These are phyloP conservation scores for Salvia miltiorrhiza DNA, from an alignment of 257 asterid species.

Conservation along the genomic window DNA sequence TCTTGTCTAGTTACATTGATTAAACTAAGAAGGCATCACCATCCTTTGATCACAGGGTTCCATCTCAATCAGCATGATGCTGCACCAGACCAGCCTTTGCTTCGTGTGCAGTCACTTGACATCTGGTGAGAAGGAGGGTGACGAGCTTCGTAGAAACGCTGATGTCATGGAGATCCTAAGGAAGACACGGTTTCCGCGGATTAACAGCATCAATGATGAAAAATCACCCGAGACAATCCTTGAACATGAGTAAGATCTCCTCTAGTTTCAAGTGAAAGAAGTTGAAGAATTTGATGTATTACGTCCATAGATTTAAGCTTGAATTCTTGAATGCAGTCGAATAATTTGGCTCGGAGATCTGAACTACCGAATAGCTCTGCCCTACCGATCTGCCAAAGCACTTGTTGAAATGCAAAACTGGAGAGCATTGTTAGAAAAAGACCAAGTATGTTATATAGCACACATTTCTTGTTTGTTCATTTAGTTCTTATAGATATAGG, in stretches of 20 bases:
- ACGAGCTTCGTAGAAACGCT: conserved; percentile 78
- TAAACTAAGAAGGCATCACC: background rate
- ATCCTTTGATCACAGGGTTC: conserved; percentile 65
- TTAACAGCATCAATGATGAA: conserved; percentile 47
- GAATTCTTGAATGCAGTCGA: conserved; percentile 47
- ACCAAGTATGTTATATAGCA: conserved; percentile 55
- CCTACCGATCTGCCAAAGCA: conserved; percentile 87
- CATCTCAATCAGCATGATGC: conserved; percentile 76
- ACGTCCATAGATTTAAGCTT: background rate
- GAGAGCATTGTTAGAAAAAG: conserved; percentile 85
- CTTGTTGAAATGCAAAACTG: conserved; percentile 95
- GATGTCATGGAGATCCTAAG: conserved; percentile 86
- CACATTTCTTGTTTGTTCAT: background rate
- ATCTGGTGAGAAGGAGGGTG: conserved; percentile 90
- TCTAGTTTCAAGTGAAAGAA: too few relatives aligned
- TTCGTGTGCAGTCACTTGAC: conserved; percentile 89
- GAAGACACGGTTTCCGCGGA: conserved; percentile 85
- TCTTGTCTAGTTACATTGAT: background rate
- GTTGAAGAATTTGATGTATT: background rate
- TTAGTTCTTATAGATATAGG: background rate
- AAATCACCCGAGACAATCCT: conserved; percentile 83
- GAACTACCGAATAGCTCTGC: conserved; percentile 82
- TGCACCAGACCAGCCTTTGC: conserved; percentile 93
- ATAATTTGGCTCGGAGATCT: conserved; percentile 93
- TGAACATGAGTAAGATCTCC: conserved; percentile 67